phyloP scores from a whole-genome alignment of 2,329 filamentous ascomycete species.

The Conoideocrella luteorostrata region DNA sequence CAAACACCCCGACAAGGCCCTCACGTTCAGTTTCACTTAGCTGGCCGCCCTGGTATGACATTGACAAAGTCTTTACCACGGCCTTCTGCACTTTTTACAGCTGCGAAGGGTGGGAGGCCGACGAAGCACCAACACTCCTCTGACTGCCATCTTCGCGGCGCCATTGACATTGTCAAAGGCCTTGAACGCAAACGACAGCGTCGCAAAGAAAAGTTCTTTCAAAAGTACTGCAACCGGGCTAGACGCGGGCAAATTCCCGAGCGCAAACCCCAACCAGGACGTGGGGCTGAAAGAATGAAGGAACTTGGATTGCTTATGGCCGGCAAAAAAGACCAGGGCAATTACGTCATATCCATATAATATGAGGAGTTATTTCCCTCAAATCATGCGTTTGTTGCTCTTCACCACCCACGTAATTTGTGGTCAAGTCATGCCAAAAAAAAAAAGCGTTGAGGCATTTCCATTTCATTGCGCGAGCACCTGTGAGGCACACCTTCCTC shows the following conservation, averaged over 20 bases:
- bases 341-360: slow-evolving; percentile 71
- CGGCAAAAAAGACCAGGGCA: slow-evolving; percentile 66
- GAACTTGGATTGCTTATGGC: slow-evolving; percentile 79
- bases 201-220: slow-evolving; percentile 85
- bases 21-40: slow-evolving; percentile 30
- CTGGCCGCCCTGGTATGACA: slow-evolving; percentile 58
- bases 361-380: slow-evolving; percentile 6
- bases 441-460: not conserved
- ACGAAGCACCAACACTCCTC: slow-evolving; percentile 24
- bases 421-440: no score
- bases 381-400: no score
- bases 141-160: slow-evolving; percentile 72
- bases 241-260: slow-evolving; percentile 58
- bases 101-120: slow-evolving; percentile 38
- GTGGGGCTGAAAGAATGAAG: slow-evolving; percentile 84
- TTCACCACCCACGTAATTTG: no score
- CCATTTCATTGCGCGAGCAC: not conserved
- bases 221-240: slow-evolving; percentile 81
- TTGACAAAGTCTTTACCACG: slow-evolving; percentile 84
- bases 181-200: slow-evolving; percentile 91
- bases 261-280: slow-evolving; percentile 69
- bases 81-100: slow-evolving; percentile 63
- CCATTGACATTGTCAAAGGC: slow-evolving; percentile 95
- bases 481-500: no score
- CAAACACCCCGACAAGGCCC: slow-evolving; percentile 34